Conservation (phyloP, 805 yeast species). For the Teunomyces kruisii region DNA sequence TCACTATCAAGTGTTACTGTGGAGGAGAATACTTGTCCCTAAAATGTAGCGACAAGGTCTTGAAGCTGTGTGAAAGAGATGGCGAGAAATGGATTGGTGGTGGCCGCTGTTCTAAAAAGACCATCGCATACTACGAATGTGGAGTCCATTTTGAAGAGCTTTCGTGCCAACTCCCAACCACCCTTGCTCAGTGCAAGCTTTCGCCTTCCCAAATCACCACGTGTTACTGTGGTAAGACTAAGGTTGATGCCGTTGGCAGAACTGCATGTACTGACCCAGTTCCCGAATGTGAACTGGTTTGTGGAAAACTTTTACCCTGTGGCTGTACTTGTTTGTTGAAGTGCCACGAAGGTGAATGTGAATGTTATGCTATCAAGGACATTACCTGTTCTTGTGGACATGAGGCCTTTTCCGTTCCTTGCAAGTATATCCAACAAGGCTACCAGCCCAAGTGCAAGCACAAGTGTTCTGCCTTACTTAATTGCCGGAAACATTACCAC, state of each 20-base stretch:
- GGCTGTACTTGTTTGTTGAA: slow-evolving; percentile 68
- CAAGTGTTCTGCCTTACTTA: slow-evolving; percentile 71
- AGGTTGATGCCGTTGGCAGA: slow-evolving; percentile 46
- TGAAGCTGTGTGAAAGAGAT: slow-evolving; percentile 27
- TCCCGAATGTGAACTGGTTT: slow-evolving; percentile 67
- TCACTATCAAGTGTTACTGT: slow-evolving; percentile 68
- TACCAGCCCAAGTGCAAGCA: slow-evolving; percentile 60
- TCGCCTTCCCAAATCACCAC: slow-evolving; percentile 59
- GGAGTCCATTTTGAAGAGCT: slow-evolving; percentile 52
- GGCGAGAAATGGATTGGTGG: slow-evolving; percentile 30
- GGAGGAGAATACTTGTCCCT: slow-evolving; percentile 52
- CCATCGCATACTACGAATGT: slow-evolving; percentile 63
- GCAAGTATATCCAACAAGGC: slow-evolving; percentile 54
- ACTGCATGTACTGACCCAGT: slow-evolving; percentile 70
- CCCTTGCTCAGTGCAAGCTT: slow-evolving; percentile 50
- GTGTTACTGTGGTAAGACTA: slow-evolving; percentile 80
- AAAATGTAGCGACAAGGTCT: slow-evolving; percentile 44
- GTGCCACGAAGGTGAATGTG: slow-evolving; percentile 80
- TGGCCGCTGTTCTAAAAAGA: slow-evolving; percentile 28
- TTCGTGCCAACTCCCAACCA: slow-evolving; percentile 50
- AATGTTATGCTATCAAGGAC: slow-evolving; percentile 55
- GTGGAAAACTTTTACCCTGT: slow-evolving; percentile 66
- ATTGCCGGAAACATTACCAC: slow-evolving; percentile 83
- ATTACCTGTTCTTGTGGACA: slow-evolving; percentile 64
- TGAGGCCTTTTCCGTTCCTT: slow-evolving; percentile 59